phyloP scores from a whole-genome alignment of 106 monocot genomes.

The Apostasia ramifera region DNA sequence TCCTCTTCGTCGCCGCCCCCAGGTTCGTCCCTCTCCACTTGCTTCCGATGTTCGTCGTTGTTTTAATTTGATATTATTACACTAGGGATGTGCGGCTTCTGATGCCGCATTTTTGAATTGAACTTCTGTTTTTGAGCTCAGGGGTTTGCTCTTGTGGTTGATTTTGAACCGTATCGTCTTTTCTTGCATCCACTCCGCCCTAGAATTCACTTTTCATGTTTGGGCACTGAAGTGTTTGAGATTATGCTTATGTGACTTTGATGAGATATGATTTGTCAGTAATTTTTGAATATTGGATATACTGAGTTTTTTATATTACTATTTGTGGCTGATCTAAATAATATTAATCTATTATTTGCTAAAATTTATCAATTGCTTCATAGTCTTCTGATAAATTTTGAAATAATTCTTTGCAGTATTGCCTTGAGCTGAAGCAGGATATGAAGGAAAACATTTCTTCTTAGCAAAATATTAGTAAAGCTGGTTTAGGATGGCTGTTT shows the following conservation, averaged over 20 bases:
- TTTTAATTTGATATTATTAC: not conserved
- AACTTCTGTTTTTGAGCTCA: too few relatives aligned
- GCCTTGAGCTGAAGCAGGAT: not conserved
- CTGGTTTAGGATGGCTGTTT: not conserved
- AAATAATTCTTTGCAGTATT: not conserved
- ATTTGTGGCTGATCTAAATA: not conserved
- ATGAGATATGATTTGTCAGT: not conserved
- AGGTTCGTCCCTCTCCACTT: not conserved
- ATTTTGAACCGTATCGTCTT: too few relatives aligned
- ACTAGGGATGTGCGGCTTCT: not conserved
- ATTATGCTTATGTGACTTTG: not conserved
- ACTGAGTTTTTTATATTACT: too few relatives aligned
- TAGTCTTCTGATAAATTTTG: not conserved
- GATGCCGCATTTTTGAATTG: too few relatives aligned
- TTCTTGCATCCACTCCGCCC: too few relatives aligned
- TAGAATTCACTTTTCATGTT: too few relatives aligned
- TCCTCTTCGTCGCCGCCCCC: conserved; percentile 1
- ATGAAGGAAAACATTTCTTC: not conserved
- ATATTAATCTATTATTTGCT: too few relatives aligned
- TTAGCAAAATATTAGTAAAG: not conserved
- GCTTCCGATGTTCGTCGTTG: not conserved
- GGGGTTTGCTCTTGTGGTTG: too few relatives aligned
- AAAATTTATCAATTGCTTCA: not conserved
- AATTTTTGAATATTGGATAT: not conserved
- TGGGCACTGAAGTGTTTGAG: not conserved